Evolutionary conservation across 2,329 filamentous ascomycete genomes (phyloP), one percentile per base, ranked within the genome.

Genomic region (Basipetospora chlamydospora): DNA sequence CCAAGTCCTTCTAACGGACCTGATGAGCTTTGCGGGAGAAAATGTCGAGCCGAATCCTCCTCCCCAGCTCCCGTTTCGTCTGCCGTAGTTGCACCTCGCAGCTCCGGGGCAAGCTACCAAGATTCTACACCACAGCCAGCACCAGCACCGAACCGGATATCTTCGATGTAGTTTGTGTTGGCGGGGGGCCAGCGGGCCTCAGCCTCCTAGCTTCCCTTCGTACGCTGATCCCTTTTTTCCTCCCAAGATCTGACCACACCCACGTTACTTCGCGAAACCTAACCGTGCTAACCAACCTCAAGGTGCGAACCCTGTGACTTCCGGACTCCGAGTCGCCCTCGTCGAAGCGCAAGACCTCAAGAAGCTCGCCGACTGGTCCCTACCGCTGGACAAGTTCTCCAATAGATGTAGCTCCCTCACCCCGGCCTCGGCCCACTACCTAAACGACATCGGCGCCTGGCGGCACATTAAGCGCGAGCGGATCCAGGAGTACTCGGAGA

Each of bases 361-460:
- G 46, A 81, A 79, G 49, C 67, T 72, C 36, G 70, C 70, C 34
- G 59, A 70, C 17, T 85, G 79, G 65, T 72, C 71, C 37, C 73
- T 81, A 6, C 73, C 76, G 3, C 56, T 70, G 6, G 70, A 73
- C 36, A 66, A 73, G 47, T 98, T 79, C 62, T 94, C 88, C 41
- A 96, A 98, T 61, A 78, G 90, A 51, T 94, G 88, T 61, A 94
- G 84, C 63, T 96, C 88, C 34, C 68, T 98, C 39, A 98, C 90
- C 1, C 88, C 88, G 0, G 71, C 80, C 0, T 94, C 87, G 1
- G 80, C 84, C n/a, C 69, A 67, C 3, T 95, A 90, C 50, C 69
- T 96, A 43, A 68, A 83, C 51, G 64, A 70, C 4, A 90, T 93
- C 42, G 90, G 88, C 25, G 86, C 80, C 34, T 96, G 88, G 90